Conservation (phyloP, 228 moss, liverwort and hornwort genomes). For the Sphagnum fallax region DNA sequence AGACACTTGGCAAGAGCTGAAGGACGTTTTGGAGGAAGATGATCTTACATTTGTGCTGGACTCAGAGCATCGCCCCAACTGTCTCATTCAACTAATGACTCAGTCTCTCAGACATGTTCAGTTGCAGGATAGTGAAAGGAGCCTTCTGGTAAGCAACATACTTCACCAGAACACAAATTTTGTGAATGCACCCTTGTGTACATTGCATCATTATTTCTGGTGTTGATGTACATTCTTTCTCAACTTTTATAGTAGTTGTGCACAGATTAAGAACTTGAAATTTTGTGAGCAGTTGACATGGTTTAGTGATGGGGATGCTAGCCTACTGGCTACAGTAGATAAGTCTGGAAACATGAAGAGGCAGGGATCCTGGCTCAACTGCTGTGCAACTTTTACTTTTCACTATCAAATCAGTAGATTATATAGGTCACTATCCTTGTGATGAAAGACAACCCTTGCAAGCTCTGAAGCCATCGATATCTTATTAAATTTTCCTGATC, state of each 20-base stretch:
- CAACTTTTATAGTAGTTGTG: conserved; percentile 31
- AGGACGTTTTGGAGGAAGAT: conserved; percentile 71
- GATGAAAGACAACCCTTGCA: not conserved
- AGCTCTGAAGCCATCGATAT: not conserved
- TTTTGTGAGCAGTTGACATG: not conserved
- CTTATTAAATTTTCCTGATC: not conserved
- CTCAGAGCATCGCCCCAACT: conserved; percentile 87
- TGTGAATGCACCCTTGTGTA: not conserved
- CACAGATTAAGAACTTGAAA: not conserved
- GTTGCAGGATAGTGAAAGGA: conserved; percentile 44
- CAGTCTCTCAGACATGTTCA: conserved; percentile 53
- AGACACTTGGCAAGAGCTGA: conserved; percentile 52
- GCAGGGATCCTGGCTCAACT: conserved; percentile 3
- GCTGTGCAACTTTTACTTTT: not conserved
- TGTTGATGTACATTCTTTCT: conserved; percentile 18
- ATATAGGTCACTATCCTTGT: no score
- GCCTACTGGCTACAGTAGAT: no score
- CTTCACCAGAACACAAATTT: not conserved
- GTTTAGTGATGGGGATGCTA: no score
- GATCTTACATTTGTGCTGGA: conserved; percentile 70
- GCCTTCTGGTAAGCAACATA: conserved; percentile 39
- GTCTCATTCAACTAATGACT: conserved; percentile 91
- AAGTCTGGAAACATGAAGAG: conserved; percentile 35
- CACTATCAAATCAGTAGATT: no score
- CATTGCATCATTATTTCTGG: not conserved